These are phyloP conservation scores for Globisporangium uncinulatum DNA, from an alignment of 352 stramenopile genomes.

Conservation along the genomic window DNA sequence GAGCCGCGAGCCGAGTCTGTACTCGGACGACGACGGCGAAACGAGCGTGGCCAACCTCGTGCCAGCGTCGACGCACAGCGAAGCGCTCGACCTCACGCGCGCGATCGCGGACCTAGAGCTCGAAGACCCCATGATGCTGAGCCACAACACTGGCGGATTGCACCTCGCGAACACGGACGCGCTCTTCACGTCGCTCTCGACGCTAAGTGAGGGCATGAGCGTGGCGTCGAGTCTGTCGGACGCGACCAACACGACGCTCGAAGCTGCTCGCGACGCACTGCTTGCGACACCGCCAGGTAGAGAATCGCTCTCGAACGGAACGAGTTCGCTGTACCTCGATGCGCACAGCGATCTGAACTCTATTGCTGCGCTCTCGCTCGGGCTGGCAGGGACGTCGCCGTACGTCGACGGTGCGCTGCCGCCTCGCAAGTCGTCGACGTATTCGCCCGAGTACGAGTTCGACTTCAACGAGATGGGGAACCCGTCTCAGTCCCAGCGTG, in stretches of 20 bases:
- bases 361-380: slow-evolving; percentile 12
- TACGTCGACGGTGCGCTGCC: slow-evolving; percentile 5
- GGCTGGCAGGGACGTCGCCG: slow-evolving; percentile 7
- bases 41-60: slow-evolving; percentile 44
- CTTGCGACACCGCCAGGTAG: slow-evolving; percentile 21
- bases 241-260: slow-evolving; percentile 22
- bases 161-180: slow-evolving; percentile 39
- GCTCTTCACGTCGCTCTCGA: slow-evolving; percentile 42
- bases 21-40: slow-evolving; percentile 28
- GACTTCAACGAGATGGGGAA: slow-evolving; percentile 1
- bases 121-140: slow-evolving; percentile 84
- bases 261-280: slow-evolving; percentile 4
- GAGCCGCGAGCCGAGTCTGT: slow-evolving; percentile 26
- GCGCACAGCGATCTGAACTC: slow-evolving; percentile 14
- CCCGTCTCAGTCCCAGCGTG: neutral
- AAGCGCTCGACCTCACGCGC: slow-evolving; percentile 68
- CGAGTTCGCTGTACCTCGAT: slow-evolving; percentile 25
- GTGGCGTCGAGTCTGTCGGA: slow-evolving; percentile 36
- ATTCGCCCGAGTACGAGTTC: slow-evolving; percentile 10
- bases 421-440: slow-evolving; percentile 10
- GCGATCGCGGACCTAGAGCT: slow-evolving; percentile 83
- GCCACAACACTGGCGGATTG: slow-evolving; percentile 23
- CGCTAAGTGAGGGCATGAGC: slow-evolving; percentile 49
- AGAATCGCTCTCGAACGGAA: slow-evolving; percentile 17
- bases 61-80: slow-evolving; percentile 64